Conservation (phyloP, 257 asterid species). For the Scutellaria galericulata region DNA sequence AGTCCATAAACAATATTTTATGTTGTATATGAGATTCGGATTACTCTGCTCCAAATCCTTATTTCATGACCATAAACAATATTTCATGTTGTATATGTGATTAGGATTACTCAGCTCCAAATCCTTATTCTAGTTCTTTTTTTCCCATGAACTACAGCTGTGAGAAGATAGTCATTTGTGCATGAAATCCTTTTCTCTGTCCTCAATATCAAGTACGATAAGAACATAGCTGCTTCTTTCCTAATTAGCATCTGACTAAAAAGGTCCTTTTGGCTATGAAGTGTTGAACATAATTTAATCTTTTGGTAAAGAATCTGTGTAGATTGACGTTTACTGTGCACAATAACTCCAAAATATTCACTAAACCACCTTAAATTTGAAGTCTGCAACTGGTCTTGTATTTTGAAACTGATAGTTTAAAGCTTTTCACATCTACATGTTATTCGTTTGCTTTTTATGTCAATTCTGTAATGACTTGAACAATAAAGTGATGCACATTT, state of each 20-base stretch:
- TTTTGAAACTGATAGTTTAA: too few species aligned
- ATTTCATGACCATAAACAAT: neutral
- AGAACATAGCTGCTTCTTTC: neutral
- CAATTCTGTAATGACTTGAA: too few species aligned
- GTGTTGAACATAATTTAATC: too few species aligned
- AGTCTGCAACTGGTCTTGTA: too few species aligned
- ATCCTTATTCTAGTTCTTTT: too few species aligned
- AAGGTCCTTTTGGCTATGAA: neutral
- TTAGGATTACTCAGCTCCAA: neutral
- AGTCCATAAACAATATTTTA: neutral
- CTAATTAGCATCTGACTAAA: neutral
- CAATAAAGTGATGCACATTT: too few species aligned
- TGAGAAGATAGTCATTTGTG: neutral
- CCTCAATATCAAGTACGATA: neutral
- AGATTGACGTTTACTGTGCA: too few species aligned
- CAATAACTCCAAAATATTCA: too few species aligned
- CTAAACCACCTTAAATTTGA: too few species aligned
- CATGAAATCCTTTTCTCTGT: neutral
- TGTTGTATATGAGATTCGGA: constrained; percentile 9
- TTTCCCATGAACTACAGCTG: constrained; percentile 1
- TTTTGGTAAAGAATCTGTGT: too few species aligned
- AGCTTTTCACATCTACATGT: too few species aligned
- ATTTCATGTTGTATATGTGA: constrained; percentile 14
- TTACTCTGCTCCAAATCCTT: neutral
- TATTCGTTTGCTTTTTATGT: too few species aligned